These are phyloP conservation scores for Apiotrichum akiyoshidainum DNA, from an alignment of 1,284 basidiomycete species.

Conservation along the genomic window DNA sequence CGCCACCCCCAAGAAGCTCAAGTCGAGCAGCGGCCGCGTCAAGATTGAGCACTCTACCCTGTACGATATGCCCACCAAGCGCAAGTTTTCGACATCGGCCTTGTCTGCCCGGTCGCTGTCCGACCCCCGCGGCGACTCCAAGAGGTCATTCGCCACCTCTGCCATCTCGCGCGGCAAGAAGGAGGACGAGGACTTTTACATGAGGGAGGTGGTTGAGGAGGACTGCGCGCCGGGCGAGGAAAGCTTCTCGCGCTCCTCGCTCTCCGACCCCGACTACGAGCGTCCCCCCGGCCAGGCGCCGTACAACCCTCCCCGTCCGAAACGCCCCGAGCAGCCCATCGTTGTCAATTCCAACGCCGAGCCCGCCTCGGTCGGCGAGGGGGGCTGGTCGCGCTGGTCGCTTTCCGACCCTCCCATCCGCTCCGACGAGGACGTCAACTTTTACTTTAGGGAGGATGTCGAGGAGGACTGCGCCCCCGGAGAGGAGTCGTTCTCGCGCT, in stretches of 20 bases:
- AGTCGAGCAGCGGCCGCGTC: neutral
- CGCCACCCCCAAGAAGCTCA: neutral
- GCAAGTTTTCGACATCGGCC: conserved; percentile 7
- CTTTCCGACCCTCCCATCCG: conserved; percentile 5
- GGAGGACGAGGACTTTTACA: conserved; percentile 1
- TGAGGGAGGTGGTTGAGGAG: conserved; percentile 2
- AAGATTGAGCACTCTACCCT: neutral
- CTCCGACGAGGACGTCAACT: neutral
- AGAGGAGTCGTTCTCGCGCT: conserved; percentile 3
- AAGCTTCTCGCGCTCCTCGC: conserved; percentile 1
- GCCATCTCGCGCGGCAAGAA: neutral
- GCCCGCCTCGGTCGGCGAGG: conserved; percentile 2
- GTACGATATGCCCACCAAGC: neutral
- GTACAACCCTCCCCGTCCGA: neutral
- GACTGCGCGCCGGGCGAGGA: conserved; percentile 4
- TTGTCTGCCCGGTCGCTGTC: conserved; percentile 1
- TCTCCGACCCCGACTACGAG: conserved; percentile 3
- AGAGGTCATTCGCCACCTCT: conserved; percentile 1
- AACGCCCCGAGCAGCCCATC: neutral
- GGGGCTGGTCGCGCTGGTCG: conserved; percentile 4
- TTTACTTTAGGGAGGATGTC: neutral
- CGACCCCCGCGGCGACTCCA: neutral
- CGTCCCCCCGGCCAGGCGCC: neutral
- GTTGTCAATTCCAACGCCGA: neutral
- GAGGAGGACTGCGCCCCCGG: conserved; percentile 4